A percentile compares a stretch with the other conserved stretches of the same genome.
Evolutionary conservation across 331 rosid genomes (phyloP).

Genomic region (Malus hybrid): DNA sequence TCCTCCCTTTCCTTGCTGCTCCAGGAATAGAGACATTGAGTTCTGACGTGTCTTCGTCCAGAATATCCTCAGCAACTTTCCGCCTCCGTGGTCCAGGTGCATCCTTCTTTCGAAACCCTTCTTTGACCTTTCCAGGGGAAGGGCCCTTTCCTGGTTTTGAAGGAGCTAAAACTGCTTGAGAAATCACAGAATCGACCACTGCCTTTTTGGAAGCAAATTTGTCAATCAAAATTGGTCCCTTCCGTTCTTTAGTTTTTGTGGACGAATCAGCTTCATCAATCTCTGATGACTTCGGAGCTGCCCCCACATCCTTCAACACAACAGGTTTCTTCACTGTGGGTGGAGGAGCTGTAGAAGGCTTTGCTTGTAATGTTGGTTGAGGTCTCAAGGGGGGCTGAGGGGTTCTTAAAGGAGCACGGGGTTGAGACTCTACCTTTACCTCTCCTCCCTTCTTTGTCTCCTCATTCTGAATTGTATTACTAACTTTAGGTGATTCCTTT

Average conservation of each 20-base stretch:
- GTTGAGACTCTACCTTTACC: slow-evolving; percentile 28
- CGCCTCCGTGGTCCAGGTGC: slow-evolving; percentile 65
- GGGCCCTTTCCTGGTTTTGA: slow-evolving; percentile 71
- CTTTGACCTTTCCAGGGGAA: slow-evolving; percentile 60
- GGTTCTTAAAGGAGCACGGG: slow-evolving; percentile 32
- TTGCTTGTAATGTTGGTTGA: slow-evolving; percentile 60
- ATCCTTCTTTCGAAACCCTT: slow-evolving; percentile 62
- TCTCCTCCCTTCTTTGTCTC: slow-evolving; percentile 29
- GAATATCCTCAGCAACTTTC: slow-evolving; percentile 25
- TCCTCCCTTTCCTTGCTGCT: slow-evolving; percentile 81
- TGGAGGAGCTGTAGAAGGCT: slow-evolving; percentile 59
- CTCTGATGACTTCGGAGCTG: slow-evolving; percentile 24
- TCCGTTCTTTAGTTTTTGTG: slow-evolving; percentile 43
- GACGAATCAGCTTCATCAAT: slow-evolving; percentile 24
- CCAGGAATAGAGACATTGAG: slow-evolving; percentile 66
- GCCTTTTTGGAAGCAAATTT: slow-evolving; percentile 83
- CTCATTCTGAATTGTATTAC: slow-evolving; percentile 21
- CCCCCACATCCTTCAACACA: slow-evolving; percentile 75
- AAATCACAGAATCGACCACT: slow-evolving; percentile 53
- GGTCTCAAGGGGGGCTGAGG: slow-evolving; percentile 47
- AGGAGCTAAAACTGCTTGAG: slow-evolving; percentile 72
- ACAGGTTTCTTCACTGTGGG: slow-evolving; percentile 56
- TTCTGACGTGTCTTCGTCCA: slow-evolving; percentile 62
- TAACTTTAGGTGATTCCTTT: slow-evolving; percentile 47
- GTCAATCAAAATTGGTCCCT: slow-evolving; percentile 77